These are phyloP conservation scores for Austroboletus novae-zelandiae DNA, from an alignment of 1,284 basidiomycete species.

Conservation along the genomic window DNA sequence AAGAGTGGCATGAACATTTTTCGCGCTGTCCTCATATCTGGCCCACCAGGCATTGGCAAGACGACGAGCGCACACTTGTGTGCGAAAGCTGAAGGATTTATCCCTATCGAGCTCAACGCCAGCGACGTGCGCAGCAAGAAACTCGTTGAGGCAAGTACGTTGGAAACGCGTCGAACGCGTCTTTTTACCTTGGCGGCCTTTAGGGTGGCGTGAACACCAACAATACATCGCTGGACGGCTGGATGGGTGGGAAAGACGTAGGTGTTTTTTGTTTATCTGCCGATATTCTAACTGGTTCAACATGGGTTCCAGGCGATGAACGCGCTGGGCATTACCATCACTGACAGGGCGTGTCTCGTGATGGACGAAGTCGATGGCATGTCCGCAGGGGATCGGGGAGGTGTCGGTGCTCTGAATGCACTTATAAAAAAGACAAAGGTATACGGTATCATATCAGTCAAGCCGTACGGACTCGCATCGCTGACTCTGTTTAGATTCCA, in stretches of 20 bases:
- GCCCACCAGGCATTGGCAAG: slow-evolving; percentile 96
- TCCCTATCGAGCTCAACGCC: slow-evolving; percentile 93
- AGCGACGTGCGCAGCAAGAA: slow-evolving; percentile 97
- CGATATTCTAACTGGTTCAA: neutral
- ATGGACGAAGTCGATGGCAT: slow-evolving; percentile 99
- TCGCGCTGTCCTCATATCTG: slow-evolving; percentile 88
- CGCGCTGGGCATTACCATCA: slow-evolving; percentile 68
- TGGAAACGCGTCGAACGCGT: neutral
- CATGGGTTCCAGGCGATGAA: slow-evolving; percentile 52
- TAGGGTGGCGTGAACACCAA: slow-evolving; percentile 85
- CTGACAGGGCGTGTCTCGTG: slow-evolving; percentile 84
- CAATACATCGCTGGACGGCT: slow-evolving; percentile 88
- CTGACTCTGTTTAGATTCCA: slow-evolving; percentile 62
- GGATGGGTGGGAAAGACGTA: slow-evolving; percentile 67
- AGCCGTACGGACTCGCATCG: neutral
- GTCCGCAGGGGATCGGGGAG: slow-evolving; percentile 96
- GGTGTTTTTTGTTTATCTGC: neutral
- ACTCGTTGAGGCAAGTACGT: slow-evolving; percentile 73
- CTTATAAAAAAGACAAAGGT: slow-evolving; percentile 95
- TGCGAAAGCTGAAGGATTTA: slow-evolving; percentile 86
- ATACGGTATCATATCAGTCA: slow-evolving; percentile 1
- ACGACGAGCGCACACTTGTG: slow-evolving; percentile 95
- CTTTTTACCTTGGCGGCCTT: neutral
- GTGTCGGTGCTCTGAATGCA: slow-evolving; percentile 89
- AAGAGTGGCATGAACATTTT: slow-evolving; percentile 86